These are phyloP conservation scores for Exserohilum rostratum DNA, from an alignment of 2,329 filamentous ascomycete genomes.

Conservation along the genomic window DNA sequence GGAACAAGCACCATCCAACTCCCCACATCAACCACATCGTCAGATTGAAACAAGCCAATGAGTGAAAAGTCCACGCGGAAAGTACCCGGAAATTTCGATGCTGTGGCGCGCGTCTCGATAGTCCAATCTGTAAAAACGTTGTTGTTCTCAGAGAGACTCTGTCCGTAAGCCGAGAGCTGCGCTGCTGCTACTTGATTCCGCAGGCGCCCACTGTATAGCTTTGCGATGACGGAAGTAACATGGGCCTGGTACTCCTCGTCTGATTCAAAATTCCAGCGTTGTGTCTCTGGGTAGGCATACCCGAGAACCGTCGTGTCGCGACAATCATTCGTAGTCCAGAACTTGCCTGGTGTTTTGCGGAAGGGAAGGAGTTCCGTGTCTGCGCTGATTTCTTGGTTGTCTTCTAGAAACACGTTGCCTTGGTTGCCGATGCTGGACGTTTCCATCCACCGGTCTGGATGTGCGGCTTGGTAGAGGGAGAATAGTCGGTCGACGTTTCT, in stretches of 20 bases:
- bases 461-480: slow-evolving; percentile 75
- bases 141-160: not conserved
- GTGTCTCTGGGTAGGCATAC: slow-evolving; percentile 44
- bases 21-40: slow-evolving; percentile 26
- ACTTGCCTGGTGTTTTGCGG: slow-evolving; percentile 24
- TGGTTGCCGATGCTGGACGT: slow-evolving; percentile 45
- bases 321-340: slow-evolving; percentile 40
- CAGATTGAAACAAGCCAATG: slow-evolving; percentile 21
- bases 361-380: slow-evolving; percentile 52
- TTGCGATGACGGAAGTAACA: slow-evolving; percentile 26
- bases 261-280: slow-evolving; percentile 32
- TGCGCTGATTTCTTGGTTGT: slow-evolving; percentile 52
- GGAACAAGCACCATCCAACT: slow-evolving; percentile 36
- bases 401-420: slow-evolving; percentile 50
- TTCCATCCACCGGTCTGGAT: slow-evolving; percentile 70
- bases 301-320: slow-evolving; percentile 35
- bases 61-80: slow-evolving; percentile 36
- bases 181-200: slow-evolving; percentile 1
- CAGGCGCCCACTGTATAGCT: slow-evolving; percentile 24
- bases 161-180: slow-evolving; percentile 1
- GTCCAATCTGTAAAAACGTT: slow-evolving; percentile 35
- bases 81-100: slow-evolving; percentile 15
- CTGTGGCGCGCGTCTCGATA: slow-evolving; percentile 20
- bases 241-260: slow-evolving; percentile 12
- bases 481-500: slow-evolving; percentile 56